Evolutionary conservation across 768 basidiomycete species (phyloP).

Genomic region (Royoungia palumana): DNA sequence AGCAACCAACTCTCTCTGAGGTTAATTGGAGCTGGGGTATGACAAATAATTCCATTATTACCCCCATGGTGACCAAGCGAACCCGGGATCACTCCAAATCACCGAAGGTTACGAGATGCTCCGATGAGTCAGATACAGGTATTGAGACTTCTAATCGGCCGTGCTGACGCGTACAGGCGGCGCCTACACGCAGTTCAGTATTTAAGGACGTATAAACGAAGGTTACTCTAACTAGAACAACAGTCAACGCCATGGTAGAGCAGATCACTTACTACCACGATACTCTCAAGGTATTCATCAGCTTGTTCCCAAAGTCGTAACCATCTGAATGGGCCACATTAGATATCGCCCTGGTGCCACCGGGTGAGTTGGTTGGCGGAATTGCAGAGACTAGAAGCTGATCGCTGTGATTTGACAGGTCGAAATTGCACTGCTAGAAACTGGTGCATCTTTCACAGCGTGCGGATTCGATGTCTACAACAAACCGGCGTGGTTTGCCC

Average conservation of each 20-base stretch:
- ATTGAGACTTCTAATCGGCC: too few species aligned
- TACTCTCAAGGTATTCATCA: constrained; percentile 37
- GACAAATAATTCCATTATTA: too few species aligned
- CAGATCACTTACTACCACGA: constrained; percentile 39
- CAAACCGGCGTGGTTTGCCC: constrained; percentile 66
- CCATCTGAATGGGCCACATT: not conserved
- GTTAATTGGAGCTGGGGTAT: too few species aligned
- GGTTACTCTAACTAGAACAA: not conserved
- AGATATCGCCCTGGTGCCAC: constrained; percentile 57
- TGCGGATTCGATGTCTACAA: constrained; percentile 56
- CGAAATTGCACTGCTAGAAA: constrained; percentile 57
- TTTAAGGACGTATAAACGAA: not conserved
- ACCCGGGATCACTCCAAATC: too few species aligned
- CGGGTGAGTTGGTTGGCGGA: constrained; percentile 34
- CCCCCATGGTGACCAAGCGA: too few species aligned
- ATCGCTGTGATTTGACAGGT: constrained; percentile 34
- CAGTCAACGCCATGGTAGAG: constrained; percentile 12
- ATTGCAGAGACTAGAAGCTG: not conserved
- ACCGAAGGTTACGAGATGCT: too few species aligned
- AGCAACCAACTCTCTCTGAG: too few species aligned
- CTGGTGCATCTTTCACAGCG: constrained; percentile 44
- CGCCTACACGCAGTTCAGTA: not conserved
- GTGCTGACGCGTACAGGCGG: too few species aligned
- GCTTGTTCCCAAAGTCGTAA: not conserved
- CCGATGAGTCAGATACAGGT: too few species aligned